A percentile compares a stretch with the other conserved stretches of the same genome.
Conservation (phyloP, 2,329 filamentous ascomycete genomes). For the Trichoderma breve region DNA sequence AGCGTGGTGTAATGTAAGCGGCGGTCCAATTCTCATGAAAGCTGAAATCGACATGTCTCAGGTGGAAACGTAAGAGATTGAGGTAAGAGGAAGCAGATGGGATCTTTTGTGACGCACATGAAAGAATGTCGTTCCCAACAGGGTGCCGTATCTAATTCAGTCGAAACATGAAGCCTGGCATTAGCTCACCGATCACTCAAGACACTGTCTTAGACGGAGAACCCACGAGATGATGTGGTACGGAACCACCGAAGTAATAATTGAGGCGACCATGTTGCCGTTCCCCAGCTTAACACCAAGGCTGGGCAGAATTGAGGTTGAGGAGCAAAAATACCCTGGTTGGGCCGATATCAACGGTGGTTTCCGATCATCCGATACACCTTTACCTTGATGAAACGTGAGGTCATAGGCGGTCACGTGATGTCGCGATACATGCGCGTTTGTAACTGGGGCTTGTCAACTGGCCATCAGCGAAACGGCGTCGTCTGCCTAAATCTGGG, state of each 20-base stretch:
- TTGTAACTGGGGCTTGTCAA: constrained; percentile 9
- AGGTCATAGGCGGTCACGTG: constrained; percentile 31
- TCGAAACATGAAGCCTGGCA: background rate
- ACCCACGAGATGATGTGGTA: constrained; percentile 74
- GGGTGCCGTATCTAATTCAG: constrained; percentile 70
- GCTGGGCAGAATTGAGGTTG: background rate
- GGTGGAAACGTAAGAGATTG: background rate
- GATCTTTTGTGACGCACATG: constrained; percentile 52
- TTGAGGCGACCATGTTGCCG: constrained; percentile 45
- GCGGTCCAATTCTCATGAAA: background rate
- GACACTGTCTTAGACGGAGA: background rate
- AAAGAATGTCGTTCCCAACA: constrained; percentile 83
- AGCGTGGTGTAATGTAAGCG: constrained; percentile 7
- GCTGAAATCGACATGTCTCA: background rate
- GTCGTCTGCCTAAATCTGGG: constrained; percentile 25
- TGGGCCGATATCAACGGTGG: background rate
- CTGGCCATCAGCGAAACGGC: background rate
- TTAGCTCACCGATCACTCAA: background rate
- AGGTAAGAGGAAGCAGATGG: background rate
- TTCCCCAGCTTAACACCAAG: constrained; percentile 18
- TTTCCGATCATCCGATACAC: background rate
- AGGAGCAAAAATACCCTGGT: background rate
- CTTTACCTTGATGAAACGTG: background rate
- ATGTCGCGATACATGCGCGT: constrained; percentile 32
- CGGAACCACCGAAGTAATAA: constrained; percentile 63